These are phyloP conservation scores for Nemania bipapillata DNA, from an alignment of 2,329 filamentous ascomycete species.

Conservation along the genomic window DNA sequence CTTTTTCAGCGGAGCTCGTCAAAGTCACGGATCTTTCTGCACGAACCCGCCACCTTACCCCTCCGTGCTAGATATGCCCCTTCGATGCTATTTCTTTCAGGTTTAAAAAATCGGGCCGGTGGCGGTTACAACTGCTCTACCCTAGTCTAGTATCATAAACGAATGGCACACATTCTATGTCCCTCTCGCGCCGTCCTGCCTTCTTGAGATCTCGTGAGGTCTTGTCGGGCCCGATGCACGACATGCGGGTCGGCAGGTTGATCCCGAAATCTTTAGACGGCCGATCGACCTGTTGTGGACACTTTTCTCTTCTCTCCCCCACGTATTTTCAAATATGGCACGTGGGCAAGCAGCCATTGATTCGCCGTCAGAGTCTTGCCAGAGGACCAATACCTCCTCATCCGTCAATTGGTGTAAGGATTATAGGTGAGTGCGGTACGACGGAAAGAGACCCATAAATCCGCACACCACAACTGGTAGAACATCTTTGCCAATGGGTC, in stretches of 20 bases:
- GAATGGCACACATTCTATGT: conserved; percentile 17
- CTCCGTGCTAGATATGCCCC: conserved; percentile 2
- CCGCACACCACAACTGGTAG: not conserved
- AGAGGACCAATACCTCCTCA: not conserved
- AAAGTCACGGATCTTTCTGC: conserved; percentile 22
- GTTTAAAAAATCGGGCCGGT: not conserved
- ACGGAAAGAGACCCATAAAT: conserved; percentile 20
- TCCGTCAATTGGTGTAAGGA: conserved; percentile 6
- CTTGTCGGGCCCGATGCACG: conserved; percentile 18
- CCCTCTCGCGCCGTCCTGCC: not conserved
- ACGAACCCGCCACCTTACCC: conserved; percentile 28
- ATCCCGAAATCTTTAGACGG: conserved; percentile 22
- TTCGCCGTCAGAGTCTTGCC: not conserved
- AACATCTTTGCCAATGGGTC: conserved; percentile 17
- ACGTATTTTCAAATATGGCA: not conserved
- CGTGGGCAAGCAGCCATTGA: not conserved
- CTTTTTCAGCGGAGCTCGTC: conserved; percentile 10
- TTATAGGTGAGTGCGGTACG: conserved; percentile 25
- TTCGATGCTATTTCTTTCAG: conserved; percentile 7
- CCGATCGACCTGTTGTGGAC: not conserved
- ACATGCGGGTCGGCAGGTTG: conserved; percentile 9
- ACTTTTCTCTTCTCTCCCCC: conserved; percentile 8
- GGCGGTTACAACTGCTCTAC: conserved; percentile 15
- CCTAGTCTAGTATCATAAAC: conserved; percentile 2
- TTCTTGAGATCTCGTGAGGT: conserved; percentile 7